phyloP scores from a whole-genome alignment of 208 protist species.

The Acanthamoeba lenticulata region DNA sequence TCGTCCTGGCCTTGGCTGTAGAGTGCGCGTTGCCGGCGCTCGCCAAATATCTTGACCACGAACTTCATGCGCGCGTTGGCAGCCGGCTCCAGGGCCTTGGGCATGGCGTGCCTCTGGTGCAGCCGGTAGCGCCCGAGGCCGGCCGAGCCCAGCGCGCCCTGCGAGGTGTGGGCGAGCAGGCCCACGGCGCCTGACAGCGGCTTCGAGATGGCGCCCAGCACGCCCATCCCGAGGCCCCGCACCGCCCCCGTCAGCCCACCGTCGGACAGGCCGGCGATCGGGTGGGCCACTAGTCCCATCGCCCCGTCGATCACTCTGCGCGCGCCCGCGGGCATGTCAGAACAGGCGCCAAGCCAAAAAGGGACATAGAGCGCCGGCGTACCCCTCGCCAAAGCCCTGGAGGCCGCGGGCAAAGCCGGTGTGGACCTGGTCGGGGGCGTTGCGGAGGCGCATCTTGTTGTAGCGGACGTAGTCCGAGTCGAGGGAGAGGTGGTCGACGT shows the following conservation, averaged over 20 bases:
- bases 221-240: conserved; percentile 30
- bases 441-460: conserved; percentile 49
- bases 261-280: conserved; percentile 29
- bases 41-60: neutral
- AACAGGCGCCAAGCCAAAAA: neutral
- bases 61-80: conserved; percentile 13
- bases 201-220: conserved; percentile 61
- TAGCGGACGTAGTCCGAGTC: conserved; percentile 32
- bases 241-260: conserved; percentile 37
- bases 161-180: conserved; percentile 44
- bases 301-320: conserved; percentile 27
- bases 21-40: neutral
- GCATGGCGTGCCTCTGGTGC: neutral
- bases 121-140: conserved; percentile 41
- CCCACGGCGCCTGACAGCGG: conserved; percentile 48
- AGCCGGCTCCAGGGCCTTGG: conserved; percentile 31
- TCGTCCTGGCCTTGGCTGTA: neutral
- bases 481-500: conserved; percentile 24
- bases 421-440: neutral
- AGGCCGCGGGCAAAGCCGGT: conserved; percentile 34
- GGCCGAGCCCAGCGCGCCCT: conserved; percentile 16
- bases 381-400: conserved; percentile 55
- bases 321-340: neutral
- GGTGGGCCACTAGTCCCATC: conserved; percentile 47
- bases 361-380: neutral